Conservation (phyloP, 2,329 filamentous ascomycete species). For the Fonsecaea erecta region DNA sequence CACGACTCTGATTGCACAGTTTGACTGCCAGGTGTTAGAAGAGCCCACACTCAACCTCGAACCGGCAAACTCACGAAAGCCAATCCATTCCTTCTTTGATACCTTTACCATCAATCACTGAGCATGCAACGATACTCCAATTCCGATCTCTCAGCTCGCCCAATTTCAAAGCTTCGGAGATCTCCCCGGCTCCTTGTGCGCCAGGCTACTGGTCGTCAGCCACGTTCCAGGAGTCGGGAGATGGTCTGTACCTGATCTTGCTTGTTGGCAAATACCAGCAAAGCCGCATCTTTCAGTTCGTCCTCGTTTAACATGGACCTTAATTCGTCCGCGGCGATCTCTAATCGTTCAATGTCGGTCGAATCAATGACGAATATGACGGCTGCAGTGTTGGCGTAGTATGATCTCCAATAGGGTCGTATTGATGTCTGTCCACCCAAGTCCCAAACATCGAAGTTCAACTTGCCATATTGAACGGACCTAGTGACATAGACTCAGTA, state of each 20-base stretch:
- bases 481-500: conserved; percentile 18
- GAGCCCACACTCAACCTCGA: not conserved
- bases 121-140: conserved; percentile 99
- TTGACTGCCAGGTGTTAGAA: conserved; percentile 30
- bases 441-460: conserved; percentile 99
- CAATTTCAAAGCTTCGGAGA: conserved; percentile 87
- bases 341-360: conserved; percentile 92
- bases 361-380: conserved; percentile 99
- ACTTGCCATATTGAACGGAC: conserved; percentile 95
- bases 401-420: conserved; percentile 97
- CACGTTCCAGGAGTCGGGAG: not conserved
- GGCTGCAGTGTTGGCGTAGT: conserved; percentile 97
- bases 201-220: conserved; percentile 69
- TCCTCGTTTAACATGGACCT: conserved; percentile 96
- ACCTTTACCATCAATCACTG: conserved; percentile 91
- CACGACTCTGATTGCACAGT: conserved; percentile 36
- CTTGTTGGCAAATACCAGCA: conserved; percentile 98
- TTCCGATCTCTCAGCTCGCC: conserved; percentile 93
- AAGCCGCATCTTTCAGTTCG: conserved; percentile 86
- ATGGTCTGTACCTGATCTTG: conserved; percentile 66
- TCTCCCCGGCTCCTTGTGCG: conserved; percentile 94
- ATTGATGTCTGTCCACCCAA: conserved; percentile 98
- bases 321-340: conserved; percentile 90
- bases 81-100: conserved; percentile 99
- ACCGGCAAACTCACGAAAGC: conserved; percentile 55